Base-by-base conservation (phyloP, 2,329 filamentous ascomycete species). In the Chaetomium globosum region DNA sequence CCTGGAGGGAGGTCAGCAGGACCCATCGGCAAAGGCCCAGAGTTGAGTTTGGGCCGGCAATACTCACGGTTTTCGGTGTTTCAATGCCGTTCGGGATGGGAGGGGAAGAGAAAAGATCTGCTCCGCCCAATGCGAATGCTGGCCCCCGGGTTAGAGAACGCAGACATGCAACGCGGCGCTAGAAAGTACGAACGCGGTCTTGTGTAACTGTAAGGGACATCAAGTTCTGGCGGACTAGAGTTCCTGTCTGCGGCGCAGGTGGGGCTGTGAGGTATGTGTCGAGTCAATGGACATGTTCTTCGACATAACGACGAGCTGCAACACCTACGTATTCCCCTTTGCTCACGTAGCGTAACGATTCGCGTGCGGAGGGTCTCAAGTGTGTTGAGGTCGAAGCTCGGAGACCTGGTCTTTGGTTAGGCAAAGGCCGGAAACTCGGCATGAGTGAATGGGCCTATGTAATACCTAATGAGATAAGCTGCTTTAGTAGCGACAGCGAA, bases 71-170 rank as follows among this genome's bases (percentile, higher is more conserved):
- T 72, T 74, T 13, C 77, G 68, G 56, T 81, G 77, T 69, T 79
- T 81, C 59, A 87, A 74, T 5, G 79, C 77, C 4, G 83, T 86
- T 13, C 81, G 77, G 12, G 80, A 81, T 0, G 84, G 80, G 48
- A 85, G 75, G 0, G 83, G 82, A 23, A 82, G 77, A 0, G 83
- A 82, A 68, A 88, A 88, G 28, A 88, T 85, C 49, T 83, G 80
- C 69, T 87, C 81, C 6, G 85, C 84, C 86, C 86, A 89, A 71
- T 88, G 85, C 4, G 79, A 75, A 58, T 76, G 77, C 83, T 87
- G 66, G 66, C 60, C 33, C 36, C 26, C 43, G 33, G 30, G 53
- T 66, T 69, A 62, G 69, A 57, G 58, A 64, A 43, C 21, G 8
- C 46, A 48, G 4, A 33, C 16, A 8, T 46, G 26, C n/a, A 12